Conservation (phyloP, 192 early-diverging fungal species). For the Polychytrium aggregatum region DNA sequence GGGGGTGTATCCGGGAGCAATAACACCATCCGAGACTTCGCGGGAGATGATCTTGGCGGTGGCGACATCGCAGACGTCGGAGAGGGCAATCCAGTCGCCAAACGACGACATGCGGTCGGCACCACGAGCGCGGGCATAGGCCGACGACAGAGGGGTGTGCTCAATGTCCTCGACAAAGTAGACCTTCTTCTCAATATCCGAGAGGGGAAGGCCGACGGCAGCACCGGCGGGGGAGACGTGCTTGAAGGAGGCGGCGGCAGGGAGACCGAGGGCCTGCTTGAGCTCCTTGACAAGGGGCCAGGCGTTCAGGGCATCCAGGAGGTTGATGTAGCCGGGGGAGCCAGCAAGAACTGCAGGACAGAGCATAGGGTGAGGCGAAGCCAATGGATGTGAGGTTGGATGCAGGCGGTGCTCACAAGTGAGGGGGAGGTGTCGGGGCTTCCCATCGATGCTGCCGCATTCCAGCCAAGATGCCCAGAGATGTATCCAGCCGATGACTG, state of each 20-base stretch:
- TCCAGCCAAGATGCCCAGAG: neutral
- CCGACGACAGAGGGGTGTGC: constrained; percentile 70
- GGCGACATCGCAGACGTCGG: constrained; percentile 73
- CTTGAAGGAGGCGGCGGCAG: constrained; percentile 98
- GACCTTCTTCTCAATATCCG: constrained; percentile 72
- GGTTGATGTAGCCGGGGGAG: constrained; percentile 96
- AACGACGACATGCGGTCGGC: constrained; percentile 99
- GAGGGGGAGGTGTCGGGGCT: too few relatives aligned
- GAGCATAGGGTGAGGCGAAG: too few relatives aligned
- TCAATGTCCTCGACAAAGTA: constrained; percentile 84
- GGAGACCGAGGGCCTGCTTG: constrained; percentile 64
- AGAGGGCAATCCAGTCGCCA: constrained; percentile 96
- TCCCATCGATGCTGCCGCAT: neutral
- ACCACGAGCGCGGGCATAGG: constrained; percentile 95
- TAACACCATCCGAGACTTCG: constrained; percentile 96
- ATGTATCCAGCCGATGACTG: too few relatives aligned
- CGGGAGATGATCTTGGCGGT: constrained; percentile 93
- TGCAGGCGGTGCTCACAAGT: too few relatives aligned
- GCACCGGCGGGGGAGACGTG: constrained; percentile 98
- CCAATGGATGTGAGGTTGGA: too few relatives aligned
- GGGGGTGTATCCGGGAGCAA: constrained; percentile 79
- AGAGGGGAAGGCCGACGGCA: constrained; percentile 75
- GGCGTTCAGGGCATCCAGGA: constrained; percentile 91
- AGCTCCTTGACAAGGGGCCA: constrained; percentile 99
- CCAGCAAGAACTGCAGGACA: constrained; percentile 80